These are phyloP conservation scores for Pythium inflatum DNA, from an alignment of 352 stramenopile genomes.

Conservation along the genomic window DNA sequence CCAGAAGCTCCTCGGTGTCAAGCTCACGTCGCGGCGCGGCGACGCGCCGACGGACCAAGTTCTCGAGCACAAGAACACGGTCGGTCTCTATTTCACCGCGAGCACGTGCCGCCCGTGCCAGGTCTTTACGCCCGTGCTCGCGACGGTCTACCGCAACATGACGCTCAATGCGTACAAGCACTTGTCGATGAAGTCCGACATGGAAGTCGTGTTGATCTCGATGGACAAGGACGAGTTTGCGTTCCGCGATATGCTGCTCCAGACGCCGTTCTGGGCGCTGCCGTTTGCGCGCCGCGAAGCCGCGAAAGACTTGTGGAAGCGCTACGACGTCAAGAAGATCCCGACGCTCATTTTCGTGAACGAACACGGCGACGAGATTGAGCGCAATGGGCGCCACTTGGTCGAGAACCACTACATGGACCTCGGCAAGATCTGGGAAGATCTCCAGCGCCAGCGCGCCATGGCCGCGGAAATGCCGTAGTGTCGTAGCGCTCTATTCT, in stretches of 20 bases:
- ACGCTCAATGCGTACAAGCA: conserved; percentile 57
- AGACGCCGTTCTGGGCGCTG: conserved; percentile 63
- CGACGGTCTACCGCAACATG: conserved; percentile 69
- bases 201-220: conserved; percentile 69
- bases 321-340: conserved; percentile 74
- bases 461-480: conserved; percentile 38
- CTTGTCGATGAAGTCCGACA: conserved; percentile 57
- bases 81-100: conserved; percentile 72
- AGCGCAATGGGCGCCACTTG: conserved; percentile 63
- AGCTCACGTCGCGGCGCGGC: conserved; percentile 57
- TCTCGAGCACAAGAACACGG: conserved; percentile 55
- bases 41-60: conserved; percentile 53
- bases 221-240: conserved; percentile 57
- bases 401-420: conserved; percentile 70
- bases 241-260: conserved; percentile 61
- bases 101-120: conserved; percentile 63
- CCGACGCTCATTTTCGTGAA: conserved; percentile 73
- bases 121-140: conserved; percentile 66
- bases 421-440: conserved; percentile 63
- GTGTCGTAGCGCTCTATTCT: neutral
- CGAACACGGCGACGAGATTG: conserved; percentile 58
- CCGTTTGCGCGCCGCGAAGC: conserved; percentile 55
- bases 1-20: conserved; percentile 57
- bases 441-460: conserved; percentile 36
- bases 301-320: conserved; percentile 63